Evolutionary conservation across 2,329 filamentous ascomycete species (phyloP), one percentile per base, ranked within the genome.

Genomic region (Pestalotiopsis sp.): DNA sequence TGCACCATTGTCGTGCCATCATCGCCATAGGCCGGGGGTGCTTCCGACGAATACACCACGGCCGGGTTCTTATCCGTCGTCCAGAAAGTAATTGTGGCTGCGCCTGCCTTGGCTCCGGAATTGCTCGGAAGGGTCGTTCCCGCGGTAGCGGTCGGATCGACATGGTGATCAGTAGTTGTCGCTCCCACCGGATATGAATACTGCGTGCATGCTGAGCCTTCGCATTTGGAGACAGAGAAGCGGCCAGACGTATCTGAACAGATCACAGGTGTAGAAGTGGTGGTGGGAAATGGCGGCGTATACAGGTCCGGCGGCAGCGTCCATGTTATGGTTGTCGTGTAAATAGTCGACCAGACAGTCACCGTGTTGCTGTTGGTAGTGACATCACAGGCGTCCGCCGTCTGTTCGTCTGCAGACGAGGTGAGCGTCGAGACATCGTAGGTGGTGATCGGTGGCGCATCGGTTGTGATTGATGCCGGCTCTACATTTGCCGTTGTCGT

Each of bases 11-110:
- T 69, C 27, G 72, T 49, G 45, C 75, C 72, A 6, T 69, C 72
- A 25, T 74, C 72, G 61, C 80, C 80, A 71, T 84, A 86, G 70
- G 77, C 72, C 0, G 84, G 84, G 4, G 79, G 76, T 4, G 74
- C 69, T 17, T 81, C 76, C 2, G 81, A 78, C 1, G 83, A 74
- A 69, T 80, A 83, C 2, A 87, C 80, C 17, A 87, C 84, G 9
- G 83, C 81, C 0, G 86, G 86, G 67, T 88, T 88, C 74, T 87
- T 88, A 74, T 87, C 86, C 3, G 86, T 87, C 2, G 85, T 87
- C 65, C 85, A 74, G 61, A 86, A 83, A 3, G 82, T 85, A 61
- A 85, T 72, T 5, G 82, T 82, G 31, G 73, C 52, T 49, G 59
- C 63, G 31, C 72, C 64, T 17, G 12, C 23, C 25, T 27, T 27